These are phyloP conservation scores for Penicillium sp. DNA, from an alignment of 2,329 filamentous ascomycete genomes.

Conservation along the genomic window DNA sequence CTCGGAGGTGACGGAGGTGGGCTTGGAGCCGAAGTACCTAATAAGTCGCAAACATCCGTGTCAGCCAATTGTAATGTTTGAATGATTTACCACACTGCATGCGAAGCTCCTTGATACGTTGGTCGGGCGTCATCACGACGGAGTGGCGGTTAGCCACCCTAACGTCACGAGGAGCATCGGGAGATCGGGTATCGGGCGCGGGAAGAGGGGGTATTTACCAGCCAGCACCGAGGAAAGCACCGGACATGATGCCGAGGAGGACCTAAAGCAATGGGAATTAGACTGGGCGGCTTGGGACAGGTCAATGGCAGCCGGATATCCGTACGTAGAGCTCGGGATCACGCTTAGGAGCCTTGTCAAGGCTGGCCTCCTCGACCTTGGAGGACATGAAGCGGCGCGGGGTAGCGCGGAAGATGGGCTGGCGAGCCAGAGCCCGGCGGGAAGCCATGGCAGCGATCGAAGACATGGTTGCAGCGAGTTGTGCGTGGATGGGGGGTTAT, in stretches of 20 bases:
- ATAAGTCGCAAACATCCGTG: conserved; percentile 3
- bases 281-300: conserved; percentile 1
- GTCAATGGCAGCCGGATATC: conserved; percentile 13
- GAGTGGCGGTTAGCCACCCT: background rate
- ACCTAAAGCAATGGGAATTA: conserved; percentile 57
- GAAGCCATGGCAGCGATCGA: conserved; percentile 44
- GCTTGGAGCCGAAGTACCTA: conserved; percentile 69
- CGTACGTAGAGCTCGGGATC: conserved; percentile 75
- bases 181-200: background rate
- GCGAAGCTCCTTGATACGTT: background rate
- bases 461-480: conserved; percentile 36
- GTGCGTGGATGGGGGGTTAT: conserved; percentile 17
- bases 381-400: conserved; percentile 41
- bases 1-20: conserved; percentile 83
- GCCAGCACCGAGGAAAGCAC: conserved; percentile 82
- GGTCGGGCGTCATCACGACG: background rate
- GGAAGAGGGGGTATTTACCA: conserved; percentile 50
- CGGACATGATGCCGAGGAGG: conserved; percentile 86
- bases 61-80: conserved; percentile 9
- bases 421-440: conserved; percentile 44
- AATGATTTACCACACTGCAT: background rate
- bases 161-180: background rate
- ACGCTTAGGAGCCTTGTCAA: conserved; percentile 65
- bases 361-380: conserved; percentile 49
- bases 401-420: conserved; percentile 42